phyloP scores from a whole-genome alignment of 208 protist species.

The Leishmania braziliensis region DNA sequence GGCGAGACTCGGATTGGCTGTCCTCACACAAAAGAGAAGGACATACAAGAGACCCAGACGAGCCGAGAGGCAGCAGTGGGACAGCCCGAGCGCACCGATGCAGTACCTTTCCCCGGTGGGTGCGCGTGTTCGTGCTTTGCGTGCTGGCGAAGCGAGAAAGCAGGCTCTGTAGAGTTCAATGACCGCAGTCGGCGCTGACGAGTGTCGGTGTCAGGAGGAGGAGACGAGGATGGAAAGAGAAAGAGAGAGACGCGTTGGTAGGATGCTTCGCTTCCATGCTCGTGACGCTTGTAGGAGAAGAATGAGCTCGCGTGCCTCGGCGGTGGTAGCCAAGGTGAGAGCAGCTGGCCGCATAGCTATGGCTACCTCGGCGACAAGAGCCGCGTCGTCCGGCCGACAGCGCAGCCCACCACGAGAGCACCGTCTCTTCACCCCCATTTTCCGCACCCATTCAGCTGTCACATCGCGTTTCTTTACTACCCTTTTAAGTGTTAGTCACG shows the following conservation, averaged over 20 bases:
- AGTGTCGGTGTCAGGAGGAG: not conserved
- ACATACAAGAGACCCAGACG: too few species aligned
- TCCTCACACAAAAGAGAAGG: too few species aligned
- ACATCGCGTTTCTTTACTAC: not conserved
- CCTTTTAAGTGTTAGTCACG: not conserved
- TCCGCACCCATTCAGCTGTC: not conserved
- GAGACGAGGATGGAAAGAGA: not conserved
- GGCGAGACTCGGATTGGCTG: too few species aligned
- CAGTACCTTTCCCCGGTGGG: too few species aligned
- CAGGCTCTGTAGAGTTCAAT: not conserved
- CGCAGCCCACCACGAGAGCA: not conserved
- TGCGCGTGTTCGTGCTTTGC: not conserved
- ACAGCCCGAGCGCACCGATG: too few species aligned
- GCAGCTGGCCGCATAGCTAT: not conserved
- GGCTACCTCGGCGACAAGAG: not conserved
- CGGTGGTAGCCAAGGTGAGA: not conserved
- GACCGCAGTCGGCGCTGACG: not conserved
- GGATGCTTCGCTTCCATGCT: not conserved
- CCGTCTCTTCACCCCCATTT: not conserved
- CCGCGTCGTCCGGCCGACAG: not conserved
- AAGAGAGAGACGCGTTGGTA: not conserved
- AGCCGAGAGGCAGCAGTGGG: too few species aligned
- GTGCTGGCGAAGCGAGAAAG: not conserved
- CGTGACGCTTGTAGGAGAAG: not conserved
- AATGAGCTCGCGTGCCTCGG: not conserved